phyloP scores from a whole-genome alignment of 805 yeast genomes.

The Lipomyces starkeyi region DNA sequence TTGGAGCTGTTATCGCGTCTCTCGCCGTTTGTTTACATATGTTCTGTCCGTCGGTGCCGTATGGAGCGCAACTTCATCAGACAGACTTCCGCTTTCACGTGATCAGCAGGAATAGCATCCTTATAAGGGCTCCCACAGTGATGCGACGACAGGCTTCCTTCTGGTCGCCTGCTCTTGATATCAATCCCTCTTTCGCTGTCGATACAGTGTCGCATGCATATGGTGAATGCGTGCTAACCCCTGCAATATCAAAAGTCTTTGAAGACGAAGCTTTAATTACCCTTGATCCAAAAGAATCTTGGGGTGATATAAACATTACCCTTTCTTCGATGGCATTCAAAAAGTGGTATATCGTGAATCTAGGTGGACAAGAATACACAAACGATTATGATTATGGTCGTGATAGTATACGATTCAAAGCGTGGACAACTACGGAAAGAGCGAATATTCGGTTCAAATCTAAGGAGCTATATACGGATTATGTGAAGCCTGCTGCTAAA shows the following conservation, averaged over 20 bases:
- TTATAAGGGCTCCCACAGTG: constrained; percentile 9
- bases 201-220: constrained; percentile 11
- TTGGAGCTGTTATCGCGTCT: constrained; percentile 1
- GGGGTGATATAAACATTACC: constrained; percentile 28
- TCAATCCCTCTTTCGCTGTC: constrained; percentile 10
- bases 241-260: constrained; percentile 5
- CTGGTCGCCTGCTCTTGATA: background rate
- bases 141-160: background rate
- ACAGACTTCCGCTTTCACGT: constrained; percentile 2
- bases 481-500: background rate
- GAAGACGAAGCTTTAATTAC: constrained; percentile 11
- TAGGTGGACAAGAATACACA: background rate
- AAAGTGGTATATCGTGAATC: constrained; percentile 17
- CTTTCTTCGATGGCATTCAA: constrained; percentile 9
- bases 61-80: background rate
- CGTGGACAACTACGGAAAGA: background rate
- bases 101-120: constrained; percentile 11
- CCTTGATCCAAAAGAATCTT: constrained; percentile 19
- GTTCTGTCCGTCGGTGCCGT: background rate
- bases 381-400: background rate
- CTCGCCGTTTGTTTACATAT: background rate
- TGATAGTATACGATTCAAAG: background rate
- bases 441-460: background rate
- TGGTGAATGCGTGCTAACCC: background rate
- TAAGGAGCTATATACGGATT: background rate